These are phyloP conservation scores for Ganoderma lingzhi DNA, from an alignment of 1,284 basidiomycete species.

Conservation along the genomic window DNA sequence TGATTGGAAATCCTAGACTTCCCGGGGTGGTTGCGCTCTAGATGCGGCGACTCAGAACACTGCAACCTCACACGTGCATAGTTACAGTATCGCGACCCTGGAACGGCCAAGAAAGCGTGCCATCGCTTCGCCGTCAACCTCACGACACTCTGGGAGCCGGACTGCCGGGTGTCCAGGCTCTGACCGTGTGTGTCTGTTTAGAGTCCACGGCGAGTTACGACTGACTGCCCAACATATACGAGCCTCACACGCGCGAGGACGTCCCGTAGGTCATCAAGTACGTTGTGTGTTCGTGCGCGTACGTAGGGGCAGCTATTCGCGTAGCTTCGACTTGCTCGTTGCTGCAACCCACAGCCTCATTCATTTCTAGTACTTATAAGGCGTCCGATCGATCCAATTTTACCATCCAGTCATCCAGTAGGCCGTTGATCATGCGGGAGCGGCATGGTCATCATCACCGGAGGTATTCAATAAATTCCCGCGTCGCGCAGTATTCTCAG, in stretches of 20 bases:
- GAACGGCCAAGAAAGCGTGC: neutral
- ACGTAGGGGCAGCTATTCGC: too few species aligned
- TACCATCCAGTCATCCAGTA: neutral
- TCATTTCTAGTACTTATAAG: neutral
- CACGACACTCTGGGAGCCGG: neutral
- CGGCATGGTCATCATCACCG: neutral
- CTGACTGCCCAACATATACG: too few species aligned
- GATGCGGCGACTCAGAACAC: neutral
- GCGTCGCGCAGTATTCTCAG: neutral
- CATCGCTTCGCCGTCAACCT: neutral
- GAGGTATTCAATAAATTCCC: neutral
- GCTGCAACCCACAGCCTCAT: neutral
- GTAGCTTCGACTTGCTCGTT: neutral
- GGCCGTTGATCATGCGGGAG: too few species aligned
- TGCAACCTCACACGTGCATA: neutral
- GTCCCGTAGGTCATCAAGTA: too few species aligned
- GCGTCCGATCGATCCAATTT: neutral
- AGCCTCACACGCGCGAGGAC: too few species aligned
- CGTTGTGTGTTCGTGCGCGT: neutral
- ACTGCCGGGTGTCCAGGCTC: too few species aligned
- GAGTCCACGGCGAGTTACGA: too few species aligned
- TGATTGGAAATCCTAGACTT: neutral
- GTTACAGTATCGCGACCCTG: neutral
- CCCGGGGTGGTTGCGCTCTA: neutral
- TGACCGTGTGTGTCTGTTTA: too few species aligned